Evolutionary conservation across 805 yeast genomes (phyloP).

Genomic region (Spathaspora sp.): DNA sequence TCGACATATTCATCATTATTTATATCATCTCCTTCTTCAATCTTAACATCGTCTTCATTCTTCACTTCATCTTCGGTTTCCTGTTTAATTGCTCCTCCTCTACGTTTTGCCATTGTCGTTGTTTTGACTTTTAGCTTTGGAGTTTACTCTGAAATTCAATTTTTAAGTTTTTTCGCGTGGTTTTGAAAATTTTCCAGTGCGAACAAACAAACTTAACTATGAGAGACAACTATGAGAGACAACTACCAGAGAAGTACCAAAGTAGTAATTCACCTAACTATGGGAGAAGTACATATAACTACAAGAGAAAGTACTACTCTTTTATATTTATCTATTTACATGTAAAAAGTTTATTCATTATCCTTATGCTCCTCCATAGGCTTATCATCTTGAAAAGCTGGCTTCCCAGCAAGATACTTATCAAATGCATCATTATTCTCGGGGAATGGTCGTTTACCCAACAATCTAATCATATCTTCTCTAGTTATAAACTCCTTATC

Average conservation of each 20-base stretch:
- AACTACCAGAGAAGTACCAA: too few relatives aligned
- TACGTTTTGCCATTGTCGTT: slow-evolving; percentile 1
- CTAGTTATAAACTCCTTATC: slow-evolving; percentile 87
- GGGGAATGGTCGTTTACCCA: slow-evolving; percentile 91
- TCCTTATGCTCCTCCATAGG: slow-evolving; percentile 25
- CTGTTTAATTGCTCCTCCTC: neutral
- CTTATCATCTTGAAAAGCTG: slow-evolving; percentile 36
- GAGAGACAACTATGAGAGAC: neutral
- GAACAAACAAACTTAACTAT: neutral
- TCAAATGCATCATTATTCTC: slow-evolving; percentile 90
- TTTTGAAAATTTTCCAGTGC: neutral
- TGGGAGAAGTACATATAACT: too few relatives aligned
- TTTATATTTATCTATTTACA: neutral
- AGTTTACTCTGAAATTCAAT: neutral
- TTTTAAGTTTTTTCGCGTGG: neutral
- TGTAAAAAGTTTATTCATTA: slow-evolving; percentile 8
- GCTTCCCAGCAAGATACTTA: slow-evolving; percentile 54
- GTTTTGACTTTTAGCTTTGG: neutral
- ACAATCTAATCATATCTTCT: slow-evolving; percentile 84
- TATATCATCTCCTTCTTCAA: slow-evolving; percentile 14
- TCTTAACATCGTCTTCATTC: slow-evolving; percentile 12
- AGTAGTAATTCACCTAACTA: too few relatives aligned
- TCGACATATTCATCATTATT: slow-evolving; percentile 15
- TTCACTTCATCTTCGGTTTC: slow-evolving; percentile 3
- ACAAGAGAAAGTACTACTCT: too few relatives aligned